Evolutionary conservation across 2,329 filamentous ascomycete genomes (phyloP).

Genomic region (Epichloe baconii): DNA sequence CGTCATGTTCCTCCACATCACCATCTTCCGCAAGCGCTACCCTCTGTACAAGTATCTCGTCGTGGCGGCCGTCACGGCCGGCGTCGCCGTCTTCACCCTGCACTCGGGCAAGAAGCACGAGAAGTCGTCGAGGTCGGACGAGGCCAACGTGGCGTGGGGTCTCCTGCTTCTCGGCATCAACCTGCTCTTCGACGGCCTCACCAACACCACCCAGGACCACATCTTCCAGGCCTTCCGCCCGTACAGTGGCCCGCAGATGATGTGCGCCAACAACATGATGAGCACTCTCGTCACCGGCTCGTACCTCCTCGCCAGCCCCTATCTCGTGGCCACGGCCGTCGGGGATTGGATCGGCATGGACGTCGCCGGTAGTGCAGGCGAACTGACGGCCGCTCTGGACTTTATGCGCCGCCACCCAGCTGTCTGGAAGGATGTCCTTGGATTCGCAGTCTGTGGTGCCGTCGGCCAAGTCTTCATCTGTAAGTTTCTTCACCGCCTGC

Average conservation of each 20-base stretch:
- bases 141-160: constrained; percentile 60
- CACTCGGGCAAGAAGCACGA: constrained; percentile 53
- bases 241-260: constrained; percentile 94
- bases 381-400: constrained; percentile 63
- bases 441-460: constrained; percentile 81
- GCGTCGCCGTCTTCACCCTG: constrained; percentile 89
- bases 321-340: constrained; percentile 54
- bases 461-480: constrained; percentile 94
- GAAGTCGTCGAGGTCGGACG: constrained; percentile 26
- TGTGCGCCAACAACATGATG: constrained; percentile 93
- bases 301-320: constrained; percentile 70
- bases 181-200: constrained; percentile 87
- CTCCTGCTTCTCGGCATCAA: constrained; percentile 77
- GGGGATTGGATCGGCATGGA: constrained; percentile 56
- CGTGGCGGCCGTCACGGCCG: constrained; percentile 77
- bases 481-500: too few species aligned
- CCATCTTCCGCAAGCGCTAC: constrained; percentile 77
- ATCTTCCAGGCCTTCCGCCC: constrained; percentile 71
- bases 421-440: constrained; percentile 77
- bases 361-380: constrained; percentile 52
- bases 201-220: constrained; percentile 92
- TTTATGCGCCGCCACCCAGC: constrained; percentile 72
- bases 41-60: constrained; percentile 95
- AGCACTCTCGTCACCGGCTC: constrained; percentile 61
- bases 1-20: constrained; percentile 93